Evolutionary conservation across 2,329 filamentous ascomycete species (phyloP).

Genomic region (Helotiales sp.): DNA sequence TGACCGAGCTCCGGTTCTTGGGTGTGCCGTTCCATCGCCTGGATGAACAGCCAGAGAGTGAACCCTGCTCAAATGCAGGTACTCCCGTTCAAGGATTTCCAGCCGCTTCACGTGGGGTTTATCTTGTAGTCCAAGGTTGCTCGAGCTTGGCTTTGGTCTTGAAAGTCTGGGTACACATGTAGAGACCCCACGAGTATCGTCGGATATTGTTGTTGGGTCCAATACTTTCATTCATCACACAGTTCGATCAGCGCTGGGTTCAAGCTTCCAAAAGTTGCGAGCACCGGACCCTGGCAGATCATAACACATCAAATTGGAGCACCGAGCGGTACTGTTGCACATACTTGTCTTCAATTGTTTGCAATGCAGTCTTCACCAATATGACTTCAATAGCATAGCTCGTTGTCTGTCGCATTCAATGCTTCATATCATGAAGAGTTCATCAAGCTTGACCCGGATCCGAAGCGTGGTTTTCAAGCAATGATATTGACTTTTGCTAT

Average conservation of each 20-base stretch:
- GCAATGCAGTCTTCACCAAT: background rate
- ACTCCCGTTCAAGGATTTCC: conserved; percentile 6
- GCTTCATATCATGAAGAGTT: background rate
- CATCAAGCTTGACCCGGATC: background rate
- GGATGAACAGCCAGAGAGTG: background rate
- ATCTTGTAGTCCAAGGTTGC: background rate
- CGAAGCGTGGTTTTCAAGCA: background rate
- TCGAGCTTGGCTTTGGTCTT: background rate
- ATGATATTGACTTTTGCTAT: too few species aligned
- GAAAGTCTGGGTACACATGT: too few species aligned
- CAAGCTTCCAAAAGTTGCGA: background rate
- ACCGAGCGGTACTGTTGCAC: background rate
- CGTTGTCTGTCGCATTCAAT: background rate
- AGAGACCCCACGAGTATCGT: too few species aligned
- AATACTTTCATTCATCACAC: background rate
- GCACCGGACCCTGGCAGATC: background rate
- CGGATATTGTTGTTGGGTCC: background rate
- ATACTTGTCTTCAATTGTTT: too few species aligned
- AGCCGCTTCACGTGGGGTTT: background rate
- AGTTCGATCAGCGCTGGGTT: background rate
- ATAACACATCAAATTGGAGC: background rate
- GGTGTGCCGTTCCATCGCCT: background rate
- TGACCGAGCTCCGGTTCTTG: background rate
- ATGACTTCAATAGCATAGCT: background rate
- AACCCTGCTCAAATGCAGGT: conserved; percentile 10